Evolutionary conservation across 306 rosid genomes (phyloP).

Genomic region (Trichosanthes cucumerina): DNA sequence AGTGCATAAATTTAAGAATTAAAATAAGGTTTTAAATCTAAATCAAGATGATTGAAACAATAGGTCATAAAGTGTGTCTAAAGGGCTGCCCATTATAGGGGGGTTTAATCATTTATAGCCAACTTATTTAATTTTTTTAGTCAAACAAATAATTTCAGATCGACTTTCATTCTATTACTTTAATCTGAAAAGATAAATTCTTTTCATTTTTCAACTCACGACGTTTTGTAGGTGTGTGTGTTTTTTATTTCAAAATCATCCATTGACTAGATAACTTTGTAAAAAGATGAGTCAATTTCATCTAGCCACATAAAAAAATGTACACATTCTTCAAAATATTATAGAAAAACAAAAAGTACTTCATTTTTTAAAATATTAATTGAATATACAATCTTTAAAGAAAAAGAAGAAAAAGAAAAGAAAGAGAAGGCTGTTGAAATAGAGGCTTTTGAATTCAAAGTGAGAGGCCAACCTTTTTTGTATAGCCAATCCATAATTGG

Average conservation of each 20-base stretch:
- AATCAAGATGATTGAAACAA: background rate
- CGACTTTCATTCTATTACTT: background rate
- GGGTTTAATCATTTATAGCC: background rate
- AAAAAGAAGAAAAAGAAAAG: background rate
- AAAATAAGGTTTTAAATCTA: background rate
- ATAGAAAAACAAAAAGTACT: background rate
- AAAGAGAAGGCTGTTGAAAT: background rate
- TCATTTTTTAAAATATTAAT: background rate
- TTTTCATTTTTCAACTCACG: background rate
- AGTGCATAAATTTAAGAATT: background rate
- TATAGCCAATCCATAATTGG: slow-evolving; percentile 1
- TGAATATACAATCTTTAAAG: background rate
- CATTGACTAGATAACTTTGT: background rate
- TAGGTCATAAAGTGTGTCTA: background rate
- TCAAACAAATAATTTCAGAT: background rate
- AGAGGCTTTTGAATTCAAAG: slow-evolving; percentile 2
- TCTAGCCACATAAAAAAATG: background rate
- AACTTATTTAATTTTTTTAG: background rate
- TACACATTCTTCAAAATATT: background rate
- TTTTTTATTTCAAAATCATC: background rate
- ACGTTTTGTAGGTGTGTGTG: background rate
- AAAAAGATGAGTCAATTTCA: background rate
- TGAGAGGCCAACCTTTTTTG: background rate
- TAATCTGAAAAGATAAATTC: background rate
- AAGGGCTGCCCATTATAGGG: background rate